phyloP scores from a whole-genome alignment of 2,329 filamentous ascomycete genomes.

The Phialophora expanda region DNA sequence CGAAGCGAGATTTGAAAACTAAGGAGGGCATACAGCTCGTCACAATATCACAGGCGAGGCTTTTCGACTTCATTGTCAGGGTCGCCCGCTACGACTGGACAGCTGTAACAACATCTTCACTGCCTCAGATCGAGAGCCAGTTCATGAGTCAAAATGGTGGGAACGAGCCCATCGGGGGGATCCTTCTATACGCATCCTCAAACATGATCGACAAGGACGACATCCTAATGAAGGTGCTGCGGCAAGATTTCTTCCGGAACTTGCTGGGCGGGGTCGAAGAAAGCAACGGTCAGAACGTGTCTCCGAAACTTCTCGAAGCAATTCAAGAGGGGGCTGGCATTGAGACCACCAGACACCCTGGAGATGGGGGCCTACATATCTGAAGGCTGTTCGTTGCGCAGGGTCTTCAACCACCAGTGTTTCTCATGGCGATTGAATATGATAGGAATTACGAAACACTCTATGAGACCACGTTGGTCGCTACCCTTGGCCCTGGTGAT shows the following conservation, averaged over 20 bases:
- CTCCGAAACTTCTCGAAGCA: conserved; percentile 32
- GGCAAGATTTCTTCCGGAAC: conserved; percentile 39
- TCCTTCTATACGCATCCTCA: conserved; percentile 36
- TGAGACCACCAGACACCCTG: conserved; percentile 15
- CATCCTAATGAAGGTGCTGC: conserved; percentile 39
- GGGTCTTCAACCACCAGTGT: not conserved
- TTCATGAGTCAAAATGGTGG: conserved; percentile 42
- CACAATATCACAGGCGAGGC: conserved; percentile 64
- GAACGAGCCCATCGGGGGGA: conserved; percentile 33
- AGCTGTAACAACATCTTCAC: conserved; percentile 57
- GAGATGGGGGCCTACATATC: conserved; percentile 20
- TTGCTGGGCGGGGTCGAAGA: conserved; percentile 35
- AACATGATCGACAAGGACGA: conserved; percentile 39
- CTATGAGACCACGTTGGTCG: not conserved
- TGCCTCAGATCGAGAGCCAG: conserved; percentile 56
- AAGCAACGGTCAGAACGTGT: conserved; percentile 29
- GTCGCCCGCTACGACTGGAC: conserved; percentile 62
- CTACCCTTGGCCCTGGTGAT: not conserved
- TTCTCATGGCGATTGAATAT: not conserved
- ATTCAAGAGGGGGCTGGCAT: conserved; percentile 38
- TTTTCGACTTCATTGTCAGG: conserved; percentile 63
- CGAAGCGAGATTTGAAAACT: conserved; percentile 53
- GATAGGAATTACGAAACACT: no score
- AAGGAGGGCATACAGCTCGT: conserved; percentile 53
- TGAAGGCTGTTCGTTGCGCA: conserved; percentile 1